These are phyloP conservation scores for Auriscalpium orientale DNA, from an alignment of 768 basidiomycete species.

Conservation along the genomic window DNA sequence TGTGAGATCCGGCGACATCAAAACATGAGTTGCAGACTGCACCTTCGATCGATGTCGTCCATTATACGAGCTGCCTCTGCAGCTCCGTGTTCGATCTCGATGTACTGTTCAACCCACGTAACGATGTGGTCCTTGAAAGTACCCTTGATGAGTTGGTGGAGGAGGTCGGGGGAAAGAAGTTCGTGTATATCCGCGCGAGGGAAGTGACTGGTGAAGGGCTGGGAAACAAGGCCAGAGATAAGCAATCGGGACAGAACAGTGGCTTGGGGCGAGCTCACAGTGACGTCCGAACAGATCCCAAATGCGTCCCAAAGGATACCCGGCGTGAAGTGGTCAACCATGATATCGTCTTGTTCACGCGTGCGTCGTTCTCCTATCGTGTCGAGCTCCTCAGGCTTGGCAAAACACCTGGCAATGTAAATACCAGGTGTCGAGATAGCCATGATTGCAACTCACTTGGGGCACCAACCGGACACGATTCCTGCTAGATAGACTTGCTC, in stretches of 20 bases:
- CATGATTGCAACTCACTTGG: slow-evolving; percentile 12
- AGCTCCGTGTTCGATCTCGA: slow-evolving; percentile 10
- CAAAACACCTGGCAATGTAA: not conserved
- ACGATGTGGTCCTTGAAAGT: slow-evolving; percentile 30
- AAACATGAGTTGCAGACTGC: not conserved
- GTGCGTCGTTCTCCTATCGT: not conserved
- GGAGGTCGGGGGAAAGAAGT: slow-evolving; percentile 21
- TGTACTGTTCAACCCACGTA: slow-evolving; percentile 23
- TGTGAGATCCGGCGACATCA: not conserved
- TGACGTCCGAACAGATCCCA: slow-evolving; percentile 19
- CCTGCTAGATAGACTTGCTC: slow-evolving; percentile 26
- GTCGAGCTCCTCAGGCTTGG: not conserved
- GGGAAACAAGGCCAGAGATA: not conserved
- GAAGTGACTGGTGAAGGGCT: slow-evolving; percentile 28
- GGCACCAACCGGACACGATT: slow-evolving; percentile 24
- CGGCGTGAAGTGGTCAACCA: slow-evolving; percentile 10
- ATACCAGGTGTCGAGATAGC: not conserved
- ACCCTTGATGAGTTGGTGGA: slow-evolving; percentile 27
- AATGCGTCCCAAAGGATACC: slow-evolving; percentile 22
- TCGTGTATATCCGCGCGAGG: slow-evolving; percentile 27
- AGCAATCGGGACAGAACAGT: not conserved
- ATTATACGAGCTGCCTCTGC: slow-evolving; percentile 15
- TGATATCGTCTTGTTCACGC: slow-evolving; percentile 10
- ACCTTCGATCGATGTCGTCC: slow-evolving; percentile 26
- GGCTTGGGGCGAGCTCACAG: slow-evolving; percentile 13